Evolutionary conservation across 2,329 filamentous ascomycete species (phyloP), one percentile per base, ranked within the genome.

Genomic region (Alternaria sp.): DNA sequence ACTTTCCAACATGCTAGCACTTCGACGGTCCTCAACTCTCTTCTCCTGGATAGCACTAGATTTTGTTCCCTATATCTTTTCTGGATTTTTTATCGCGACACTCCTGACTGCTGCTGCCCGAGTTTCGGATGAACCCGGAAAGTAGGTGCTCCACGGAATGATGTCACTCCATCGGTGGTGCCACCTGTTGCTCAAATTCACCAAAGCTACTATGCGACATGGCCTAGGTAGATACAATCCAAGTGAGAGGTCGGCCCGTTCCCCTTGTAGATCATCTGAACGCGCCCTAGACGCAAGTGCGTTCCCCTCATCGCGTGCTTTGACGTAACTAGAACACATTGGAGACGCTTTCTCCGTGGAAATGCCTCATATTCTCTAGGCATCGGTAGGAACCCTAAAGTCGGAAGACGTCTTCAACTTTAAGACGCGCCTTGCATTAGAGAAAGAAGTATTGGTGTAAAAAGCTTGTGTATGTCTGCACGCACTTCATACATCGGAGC

Each of bases 271-370:
- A 34, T 51, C 48, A 40, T 51, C 24, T 40, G 3, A 31, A 40
- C 34, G 24, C 48, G 24, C 48, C 24, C 14, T 13, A 8, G 33
- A 9, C 46, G 10, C 4, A 14, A n/a, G 24, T n/a, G 26, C 34
- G 36, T 29, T 21, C 48, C 21, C 23, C 26, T 23, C 24, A 28
- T 51, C 48, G 34, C 26, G 48, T 24, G 28, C n/a, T n/a, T 21
- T n/a, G 36, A 51, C 34, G 9, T 51, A 21, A 51, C 34, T 17
- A 37, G 21, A 51, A 39, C 34, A 40, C 29, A 21, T 21, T 13
- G 23, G 21, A 51, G n/a, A 24, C n/a, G 34, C 48, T 28, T 51
- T 51, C 31, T 51, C 48, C 48, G 48, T 51, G 48, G 48, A 40
- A 39, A 40, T 21, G 48, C 13, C 26, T 9, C 14, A 36, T 21